Evolutionary conservation across 768 basidiomycete genomes (phyloP).

Genomic region (Hebeloma cylindrosporum): DNA sequence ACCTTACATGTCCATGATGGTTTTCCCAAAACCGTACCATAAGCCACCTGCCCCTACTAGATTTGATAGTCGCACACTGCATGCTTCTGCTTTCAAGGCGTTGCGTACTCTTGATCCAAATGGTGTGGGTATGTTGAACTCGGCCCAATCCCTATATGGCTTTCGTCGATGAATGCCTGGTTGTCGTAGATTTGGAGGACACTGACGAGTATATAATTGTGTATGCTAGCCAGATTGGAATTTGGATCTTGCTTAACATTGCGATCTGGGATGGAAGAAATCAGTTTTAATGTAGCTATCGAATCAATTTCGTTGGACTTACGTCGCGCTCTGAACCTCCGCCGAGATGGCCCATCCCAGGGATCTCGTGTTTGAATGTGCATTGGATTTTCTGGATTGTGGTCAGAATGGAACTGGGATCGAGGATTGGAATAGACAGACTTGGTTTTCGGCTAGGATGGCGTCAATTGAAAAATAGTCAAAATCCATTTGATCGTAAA

Average conservation of each 20-base stretch:
- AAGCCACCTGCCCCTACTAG: slow-evolving; percentile 85
- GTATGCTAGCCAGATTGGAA: slow-evolving; percentile 92
- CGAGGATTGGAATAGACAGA: slow-evolving; percentile 22
- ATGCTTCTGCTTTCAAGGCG: slow-evolving; percentile 86
- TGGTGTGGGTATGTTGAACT: slow-evolving; percentile 79
- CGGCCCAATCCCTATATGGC: slow-evolving; percentile 73
- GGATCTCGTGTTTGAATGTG: slow-evolving; percentile 84
- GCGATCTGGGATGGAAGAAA: slow-evolving; percentile 56
- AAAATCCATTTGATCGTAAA: slow-evolving; percentile 61
- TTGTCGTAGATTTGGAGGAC: neutral
- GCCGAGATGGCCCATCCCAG: slow-evolving; percentile 86
- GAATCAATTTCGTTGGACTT: slow-evolving; percentile 28
- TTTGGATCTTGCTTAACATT: slow-evolving; percentile 68
- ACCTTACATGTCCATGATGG: slow-evolving; percentile 81
- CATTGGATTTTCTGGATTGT: slow-evolving; percentile 81
- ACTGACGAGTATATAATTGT: slow-evolving; percentile 78
- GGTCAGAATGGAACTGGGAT: neutral
- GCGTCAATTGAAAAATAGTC: slow-evolving; percentile 93
- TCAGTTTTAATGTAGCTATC: neutral
- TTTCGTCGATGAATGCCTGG: slow-evolving; percentile 6
- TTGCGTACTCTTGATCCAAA: slow-evolving; percentile 78
- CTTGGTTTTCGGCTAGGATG: slow-evolving; percentile 91
- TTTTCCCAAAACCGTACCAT: slow-evolving; percentile 93
- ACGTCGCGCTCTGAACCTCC: slow-evolving; percentile 85
- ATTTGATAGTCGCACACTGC: slow-evolving; percentile 77